A percentile compares a stretch with the other conserved stretches of the same genome.
Evolutionary conservation across 306 rosid species (phyloP).

Genomic region (Oxytropis ochrocephala): DNA sequence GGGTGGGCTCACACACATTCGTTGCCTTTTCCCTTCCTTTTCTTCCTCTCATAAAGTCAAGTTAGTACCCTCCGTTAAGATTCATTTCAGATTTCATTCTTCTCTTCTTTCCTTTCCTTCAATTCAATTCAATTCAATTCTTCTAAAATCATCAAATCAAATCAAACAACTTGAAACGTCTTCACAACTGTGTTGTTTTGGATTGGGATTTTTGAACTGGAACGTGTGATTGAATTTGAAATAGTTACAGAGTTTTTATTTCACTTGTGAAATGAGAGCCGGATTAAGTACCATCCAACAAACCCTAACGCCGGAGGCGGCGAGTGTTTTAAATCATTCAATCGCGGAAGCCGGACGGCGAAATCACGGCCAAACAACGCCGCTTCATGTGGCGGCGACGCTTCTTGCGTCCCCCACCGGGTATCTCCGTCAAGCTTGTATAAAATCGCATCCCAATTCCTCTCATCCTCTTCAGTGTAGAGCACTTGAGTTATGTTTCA

Average conservation of each 20-base stretch:
- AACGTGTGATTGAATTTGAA: not conserved
- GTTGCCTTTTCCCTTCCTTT: not conserved
- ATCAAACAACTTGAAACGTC: too few species aligned
- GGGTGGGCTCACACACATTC: slow-evolving; percentile 27
- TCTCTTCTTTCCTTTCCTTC: not conserved
- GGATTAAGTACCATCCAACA: slow-evolving; percentile 92
- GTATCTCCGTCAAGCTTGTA: slow-evolving; percentile 84
- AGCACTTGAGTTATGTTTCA: slow-evolving; percentile 90
- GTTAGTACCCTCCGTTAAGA: slow-evolving; percentile 12
- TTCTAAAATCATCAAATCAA: too few species aligned
- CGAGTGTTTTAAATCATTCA: slow-evolving; percentile 77
- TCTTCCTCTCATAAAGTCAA: slow-evolving; percentile 33
- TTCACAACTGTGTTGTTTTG: not conserved
- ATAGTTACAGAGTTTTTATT: too few species aligned
- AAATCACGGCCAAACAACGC: slow-evolving; percentile 94
- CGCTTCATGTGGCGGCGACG: slow-evolving; percentile 91
- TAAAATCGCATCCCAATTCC: slow-evolving; percentile 91
- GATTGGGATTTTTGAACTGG: not conserved
- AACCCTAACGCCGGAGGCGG: slow-evolving; percentile 98
- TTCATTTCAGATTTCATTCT: not conserved
- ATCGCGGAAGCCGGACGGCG: slow-evolving; percentile 91
- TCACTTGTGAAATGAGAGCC: slow-evolving; percentile 71
- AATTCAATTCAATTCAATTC: not conserved
- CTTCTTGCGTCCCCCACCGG: slow-evolving; percentile 73
- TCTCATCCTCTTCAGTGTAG: slow-evolving; percentile 98